Percentiles rank a stretch among this genome's conserved stretches.
Evolutionary conservation across 192 early-diverging fungal species (phyloP).

Genomic region (Oehlia diaphana): DNA sequence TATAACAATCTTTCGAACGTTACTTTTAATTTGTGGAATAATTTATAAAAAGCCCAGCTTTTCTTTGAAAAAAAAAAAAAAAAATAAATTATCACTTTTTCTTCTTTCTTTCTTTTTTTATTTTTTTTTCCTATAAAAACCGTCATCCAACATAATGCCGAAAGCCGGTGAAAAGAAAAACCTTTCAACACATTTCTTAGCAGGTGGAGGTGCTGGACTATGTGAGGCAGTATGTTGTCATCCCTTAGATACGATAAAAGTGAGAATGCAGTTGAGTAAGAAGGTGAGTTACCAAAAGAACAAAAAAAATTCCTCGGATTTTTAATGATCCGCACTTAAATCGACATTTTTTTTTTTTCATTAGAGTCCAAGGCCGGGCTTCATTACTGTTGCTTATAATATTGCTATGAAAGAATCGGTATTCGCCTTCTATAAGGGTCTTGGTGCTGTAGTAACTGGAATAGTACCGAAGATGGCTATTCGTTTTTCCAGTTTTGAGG

Average conservation of each 20-base stretch:
- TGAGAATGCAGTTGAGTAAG: conserved; percentile 90
- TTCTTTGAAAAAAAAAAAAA: not conserved
- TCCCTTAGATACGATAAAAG: conserved; percentile 97
- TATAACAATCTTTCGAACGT: no score
- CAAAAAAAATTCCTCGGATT: not conserved
- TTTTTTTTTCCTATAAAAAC: not conserved
- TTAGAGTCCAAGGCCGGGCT: conserved; percentile 36
- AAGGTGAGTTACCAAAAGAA: conserved; percentile 49
- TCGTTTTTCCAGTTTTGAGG: conserved; percentile 94
- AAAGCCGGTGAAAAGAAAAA: conserved; percentile 37
- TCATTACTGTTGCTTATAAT: conserved; percentile 80
- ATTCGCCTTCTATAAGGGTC: conserved; percentile 93
- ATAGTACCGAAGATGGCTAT: conserved; percentile 99
- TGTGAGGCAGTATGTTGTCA: conserved; percentile 90
- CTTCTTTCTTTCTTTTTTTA: not conserved
- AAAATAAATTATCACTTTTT: not conserved
- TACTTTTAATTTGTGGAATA: no score
- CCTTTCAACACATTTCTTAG: conserved; percentile 77
- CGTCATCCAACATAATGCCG: not conserved
- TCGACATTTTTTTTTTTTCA: conserved; percentile 6
- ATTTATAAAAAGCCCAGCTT: no score
- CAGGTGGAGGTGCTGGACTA: conserved; percentile 90
- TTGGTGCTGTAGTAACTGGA: conserved; percentile 92
- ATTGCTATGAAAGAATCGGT: conserved; percentile 88
- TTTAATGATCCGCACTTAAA: not conserved